Conservation (phyloP, 495 filamentous ascomycete genomes). For the Choiromyces venosus region DNA sequence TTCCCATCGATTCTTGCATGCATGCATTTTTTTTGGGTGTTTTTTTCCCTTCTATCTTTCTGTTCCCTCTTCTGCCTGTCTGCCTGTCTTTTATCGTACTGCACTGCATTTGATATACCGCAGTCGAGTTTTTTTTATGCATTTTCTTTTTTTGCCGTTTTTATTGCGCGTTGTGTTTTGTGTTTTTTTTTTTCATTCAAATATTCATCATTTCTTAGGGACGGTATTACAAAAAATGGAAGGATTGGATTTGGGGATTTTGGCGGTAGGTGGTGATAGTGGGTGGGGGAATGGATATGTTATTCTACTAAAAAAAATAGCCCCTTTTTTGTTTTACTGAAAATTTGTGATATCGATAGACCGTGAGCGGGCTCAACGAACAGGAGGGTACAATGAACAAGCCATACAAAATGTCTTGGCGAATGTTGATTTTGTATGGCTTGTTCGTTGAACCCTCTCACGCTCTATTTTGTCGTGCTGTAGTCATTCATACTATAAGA, state of each 20-base stretch:
- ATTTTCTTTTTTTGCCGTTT: background rate
- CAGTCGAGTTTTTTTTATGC: background rate
- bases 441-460: no score
- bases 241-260: background rate
- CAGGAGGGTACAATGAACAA: no score
- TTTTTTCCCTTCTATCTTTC: conserved; percentile 20
- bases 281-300: background rate
- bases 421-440: no score
- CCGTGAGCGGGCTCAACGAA: no score
- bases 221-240: background rate
- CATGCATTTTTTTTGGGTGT: conserved; percentile 19
- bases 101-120: conserved; percentile 1
- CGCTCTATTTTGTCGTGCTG: background rate
- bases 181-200: background rate
- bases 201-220: conserved; percentile 3
- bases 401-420: no score
- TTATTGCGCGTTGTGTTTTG: background rate
- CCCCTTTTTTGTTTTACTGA: background rate
- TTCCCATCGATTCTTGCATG: conserved; percentile 23
- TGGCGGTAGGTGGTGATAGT: no score
- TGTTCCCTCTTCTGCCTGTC: conserved; percentile 1
- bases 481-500: background rate
- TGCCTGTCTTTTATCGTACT: background rate
- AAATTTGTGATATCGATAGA: background rate
- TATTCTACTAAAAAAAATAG: background rate